Conservation (phyloP, 2,329 filamentous ascomycete genomes). For the Trichothecium roseum region DNA sequence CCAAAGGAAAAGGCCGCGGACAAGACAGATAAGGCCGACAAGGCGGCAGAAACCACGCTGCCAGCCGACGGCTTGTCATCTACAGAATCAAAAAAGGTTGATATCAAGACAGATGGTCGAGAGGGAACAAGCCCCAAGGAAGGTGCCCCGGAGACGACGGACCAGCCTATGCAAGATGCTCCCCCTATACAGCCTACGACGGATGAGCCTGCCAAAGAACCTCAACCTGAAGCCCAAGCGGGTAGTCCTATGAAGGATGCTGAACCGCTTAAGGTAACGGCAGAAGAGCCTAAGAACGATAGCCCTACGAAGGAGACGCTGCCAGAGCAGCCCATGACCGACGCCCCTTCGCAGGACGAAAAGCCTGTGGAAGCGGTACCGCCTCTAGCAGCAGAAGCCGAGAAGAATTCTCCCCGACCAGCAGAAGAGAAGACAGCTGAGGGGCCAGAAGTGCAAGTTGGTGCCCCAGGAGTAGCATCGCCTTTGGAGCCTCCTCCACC, state of each 20-base stretch:
- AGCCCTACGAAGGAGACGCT: no score
- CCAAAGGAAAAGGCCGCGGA: slow-evolving; percentile 21
- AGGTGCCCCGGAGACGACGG: background rate
- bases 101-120: background rate
- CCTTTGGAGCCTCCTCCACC: background rate
- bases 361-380: no score
- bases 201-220: no score
- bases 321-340: no score
- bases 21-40: background rate
- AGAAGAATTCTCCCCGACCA: background rate
- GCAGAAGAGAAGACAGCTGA: background rate
- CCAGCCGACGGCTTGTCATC: background rate
- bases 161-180: background rate
- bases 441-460: background rate
- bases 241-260: no score
- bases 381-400: background rate
- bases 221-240: no score
- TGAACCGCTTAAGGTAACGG: no score
- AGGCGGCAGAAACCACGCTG: slow-evolving; percentile 1
- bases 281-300: no score
- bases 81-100: slow-evolving; percentile 2
- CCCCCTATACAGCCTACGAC: no score
- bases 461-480: background rate
- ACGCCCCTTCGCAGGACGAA: no score
- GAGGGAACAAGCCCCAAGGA: background rate